A percentile compares a stretch with the other conserved stretches of the same genome.
Evolutionary conservation across 129 eudicot genomes (phyloP).

Genomic region (Scalesia atractyloides): DNA sequence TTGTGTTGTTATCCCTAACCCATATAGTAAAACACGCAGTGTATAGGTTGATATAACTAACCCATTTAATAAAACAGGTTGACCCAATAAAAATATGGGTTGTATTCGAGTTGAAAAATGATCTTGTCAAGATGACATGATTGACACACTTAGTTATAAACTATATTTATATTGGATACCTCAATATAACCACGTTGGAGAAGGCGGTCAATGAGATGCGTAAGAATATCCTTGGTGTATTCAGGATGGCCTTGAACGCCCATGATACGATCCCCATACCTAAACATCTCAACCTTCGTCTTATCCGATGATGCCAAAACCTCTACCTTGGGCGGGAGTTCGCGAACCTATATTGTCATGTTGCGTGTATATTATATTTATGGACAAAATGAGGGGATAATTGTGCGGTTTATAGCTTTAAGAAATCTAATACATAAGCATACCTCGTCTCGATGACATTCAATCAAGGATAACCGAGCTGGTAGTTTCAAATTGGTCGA

Average conservation of each 20-base stretch:
- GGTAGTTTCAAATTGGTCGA: conserved; percentile 57
- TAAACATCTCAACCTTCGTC: conserved; percentile 85
- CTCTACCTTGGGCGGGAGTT: conserved; percentile 84
- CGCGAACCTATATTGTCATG: conserved; percentile 43
- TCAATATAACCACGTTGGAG: conserved; percentile 54
- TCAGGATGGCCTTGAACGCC: conserved; percentile 99
- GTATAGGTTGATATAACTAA: too few species aligned
- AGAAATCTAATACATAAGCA: neutral
- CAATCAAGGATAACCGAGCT: conserved; percentile 56
- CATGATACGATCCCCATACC: conserved; percentile 79
- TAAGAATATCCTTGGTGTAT: conserved; percentile 86
- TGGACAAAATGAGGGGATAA: neutral
- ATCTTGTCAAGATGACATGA: too few species aligned
- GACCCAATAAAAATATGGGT: too few species aligned
- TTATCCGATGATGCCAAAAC: conserved; percentile 72
- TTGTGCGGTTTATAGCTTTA: neutral
- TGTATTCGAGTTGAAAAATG: too few species aligned
- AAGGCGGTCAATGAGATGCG: conserved; percentile 85
- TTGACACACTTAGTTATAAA: neutral
- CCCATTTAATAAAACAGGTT: too few species aligned
- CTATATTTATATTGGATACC: conserved; percentile 30
- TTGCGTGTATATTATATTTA: neutral
- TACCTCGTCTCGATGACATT: conserved; percentile 92
- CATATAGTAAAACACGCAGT: too few species aligned
- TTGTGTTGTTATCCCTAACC: too few species aligned